Conservation (phyloP, 305 asterid genomes). For the Fraxinus dipetala region DNA sequence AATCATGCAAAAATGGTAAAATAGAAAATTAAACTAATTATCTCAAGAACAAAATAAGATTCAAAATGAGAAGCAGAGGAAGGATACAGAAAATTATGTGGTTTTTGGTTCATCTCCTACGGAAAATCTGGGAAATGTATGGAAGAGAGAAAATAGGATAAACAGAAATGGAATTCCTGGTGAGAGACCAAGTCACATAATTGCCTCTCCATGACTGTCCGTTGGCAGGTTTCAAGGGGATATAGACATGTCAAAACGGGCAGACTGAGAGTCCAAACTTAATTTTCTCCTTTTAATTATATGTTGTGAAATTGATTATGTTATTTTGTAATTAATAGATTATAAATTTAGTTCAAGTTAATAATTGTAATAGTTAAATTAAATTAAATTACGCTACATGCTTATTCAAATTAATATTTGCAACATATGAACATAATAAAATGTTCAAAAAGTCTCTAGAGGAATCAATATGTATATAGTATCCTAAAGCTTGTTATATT, state of each 20-base stretch:
- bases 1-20: not conserved
- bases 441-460: no score
- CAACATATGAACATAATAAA: no score
- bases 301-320: not conserved
- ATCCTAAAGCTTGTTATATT: no score
- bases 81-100: not conserved
- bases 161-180: not conserved
- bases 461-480: no score
- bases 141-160: not conserved
- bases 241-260: not conserved
- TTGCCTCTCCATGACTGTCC: not conserved
- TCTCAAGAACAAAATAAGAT: not conserved
- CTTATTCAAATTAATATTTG: no score
- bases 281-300: not conserved
- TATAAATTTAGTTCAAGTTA: no score
- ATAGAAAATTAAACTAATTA: not conserved
- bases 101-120: not conserved
- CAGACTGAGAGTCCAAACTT: not conserved
- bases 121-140: not conserved
- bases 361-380: no score
- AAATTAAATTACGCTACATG: no score
- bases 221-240: slow-evolving; percentile 3
- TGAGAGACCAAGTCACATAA: slow-evolving; percentile 8
- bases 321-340: no score
- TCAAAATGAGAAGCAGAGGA: not conserved